Percentiles rank a stretch among this genome's conserved stretches.
phyloP scores from a whole-genome alignment of 2,329 filamentous ascomycete genomes.

The Colletotrichum plurivorum region DNA sequence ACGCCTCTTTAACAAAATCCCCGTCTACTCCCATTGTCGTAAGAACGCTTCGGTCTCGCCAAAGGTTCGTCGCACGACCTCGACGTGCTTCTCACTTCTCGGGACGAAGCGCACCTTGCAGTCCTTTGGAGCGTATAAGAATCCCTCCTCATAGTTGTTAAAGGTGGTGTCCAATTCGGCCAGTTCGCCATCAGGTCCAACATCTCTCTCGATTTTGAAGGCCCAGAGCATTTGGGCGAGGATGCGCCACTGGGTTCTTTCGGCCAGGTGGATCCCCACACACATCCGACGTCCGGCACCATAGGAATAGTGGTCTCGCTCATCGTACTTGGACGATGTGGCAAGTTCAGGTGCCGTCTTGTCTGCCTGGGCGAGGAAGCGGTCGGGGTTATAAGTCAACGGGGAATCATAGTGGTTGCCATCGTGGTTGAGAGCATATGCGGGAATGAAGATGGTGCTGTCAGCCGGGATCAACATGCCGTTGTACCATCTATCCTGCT shows the following conservation, averaged over 20 bases:
- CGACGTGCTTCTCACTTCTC: slow-evolving; percentile 17
- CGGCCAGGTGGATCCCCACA: slow-evolving; percentile 64
- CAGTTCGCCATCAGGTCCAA: background rate
- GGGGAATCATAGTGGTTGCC: slow-evolving; percentile 42
- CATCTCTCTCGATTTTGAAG: slow-evolving; percentile 47
- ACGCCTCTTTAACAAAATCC: too few species aligned
- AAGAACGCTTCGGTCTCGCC: background rate
- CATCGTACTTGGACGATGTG: slow-evolving; percentile 39
- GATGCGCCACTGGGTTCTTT: slow-evolving; percentile 58
- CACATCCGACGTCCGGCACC: slow-evolving; percentile 63
- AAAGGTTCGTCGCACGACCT: background rate
- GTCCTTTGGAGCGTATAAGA: slow-evolving; percentile 6
- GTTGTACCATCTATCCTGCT: slow-evolving; percentile 55
- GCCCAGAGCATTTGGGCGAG: slow-evolving; percentile 62
- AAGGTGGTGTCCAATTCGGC: background rate
- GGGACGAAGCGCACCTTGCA: slow-evolving; percentile 26
- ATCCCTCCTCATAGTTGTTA: slow-evolving; percentile 11
- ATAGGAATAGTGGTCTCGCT: slow-evolving; percentile 61
- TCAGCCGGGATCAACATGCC: slow-evolving; percentile 58
- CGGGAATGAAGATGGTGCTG: slow-evolving; percentile 53
- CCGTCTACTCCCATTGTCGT: slow-evolving; percentile 17
- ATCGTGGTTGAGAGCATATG: slow-evolving; percentile 53
- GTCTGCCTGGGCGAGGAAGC: slow-evolving; percentile 44
- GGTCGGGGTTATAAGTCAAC: slow-evolving; percentile 48
- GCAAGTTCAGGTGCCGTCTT: slow-evolving; percentile 49